phyloP scores from a whole-genome alignment of 75 land plant species.

The Chamaecyparis obtusa region DNA sequence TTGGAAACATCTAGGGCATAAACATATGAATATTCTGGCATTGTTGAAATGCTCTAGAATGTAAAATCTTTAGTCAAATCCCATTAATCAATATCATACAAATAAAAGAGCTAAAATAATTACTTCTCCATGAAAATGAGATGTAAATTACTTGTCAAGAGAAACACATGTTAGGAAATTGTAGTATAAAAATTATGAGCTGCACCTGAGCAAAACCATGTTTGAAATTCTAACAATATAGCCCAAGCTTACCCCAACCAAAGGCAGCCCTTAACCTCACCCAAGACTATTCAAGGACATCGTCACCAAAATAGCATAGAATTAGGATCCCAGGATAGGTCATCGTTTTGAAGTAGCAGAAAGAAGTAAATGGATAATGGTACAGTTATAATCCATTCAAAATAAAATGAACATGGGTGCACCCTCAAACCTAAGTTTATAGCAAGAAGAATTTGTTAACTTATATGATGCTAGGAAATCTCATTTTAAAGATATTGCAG shows the following conservation, averaged over 20 bases:
- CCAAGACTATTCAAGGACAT: neutral
- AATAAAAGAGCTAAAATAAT: no score
- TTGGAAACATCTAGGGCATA: neutral
- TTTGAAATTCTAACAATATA: no score
- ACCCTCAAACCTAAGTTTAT: neutral
- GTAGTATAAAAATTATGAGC: neutral
- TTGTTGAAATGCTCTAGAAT: neutral
- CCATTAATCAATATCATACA: neutral
- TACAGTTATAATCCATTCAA: neutral
- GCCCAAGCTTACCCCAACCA: neutral
- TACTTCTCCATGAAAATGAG: neutral
- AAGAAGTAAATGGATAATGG: neutral
- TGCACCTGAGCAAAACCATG: neutral
- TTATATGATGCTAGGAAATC: neutral
- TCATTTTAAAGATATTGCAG: neutral
- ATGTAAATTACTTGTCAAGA: neutral
- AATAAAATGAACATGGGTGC: neutral
- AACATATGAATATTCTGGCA: neutral
- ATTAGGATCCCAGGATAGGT: neutral
- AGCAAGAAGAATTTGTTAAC: neutral
- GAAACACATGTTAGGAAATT: neutral
- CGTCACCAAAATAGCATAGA: neutral
- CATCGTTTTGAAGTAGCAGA: neutral
- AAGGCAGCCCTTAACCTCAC: neutral
- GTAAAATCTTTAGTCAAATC: neutral